A percentile compares a stretch with the other conserved stretches of the same genome.
phyloP scores from a whole-genome alignment of 108 stramenopile genomes.

The Schizochytrium sp. region DNA sequence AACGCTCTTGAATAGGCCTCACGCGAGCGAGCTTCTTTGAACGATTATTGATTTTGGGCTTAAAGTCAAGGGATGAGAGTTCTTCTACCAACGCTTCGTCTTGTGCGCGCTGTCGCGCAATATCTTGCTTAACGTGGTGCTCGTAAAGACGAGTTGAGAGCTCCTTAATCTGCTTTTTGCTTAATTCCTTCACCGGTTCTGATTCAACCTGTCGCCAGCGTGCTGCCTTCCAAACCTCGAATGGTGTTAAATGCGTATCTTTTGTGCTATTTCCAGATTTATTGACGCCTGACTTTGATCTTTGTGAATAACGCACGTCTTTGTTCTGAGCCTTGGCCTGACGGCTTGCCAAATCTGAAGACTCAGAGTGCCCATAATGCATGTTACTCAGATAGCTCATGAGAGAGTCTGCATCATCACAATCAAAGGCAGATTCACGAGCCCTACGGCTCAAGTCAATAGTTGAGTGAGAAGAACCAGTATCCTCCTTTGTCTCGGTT shows the following conservation, averaged over 20 bases:
- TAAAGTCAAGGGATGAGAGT: neutral
- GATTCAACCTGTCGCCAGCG: constrained; percentile 17
- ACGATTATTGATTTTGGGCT: constrained; percentile 41
- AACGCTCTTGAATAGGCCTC: constrained; percentile 35
- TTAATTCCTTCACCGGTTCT: neutral
- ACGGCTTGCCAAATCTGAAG: too few relatives aligned
- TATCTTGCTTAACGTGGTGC: neutral
- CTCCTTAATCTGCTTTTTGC: neutral
- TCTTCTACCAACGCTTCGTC: constrained; percentile 17
- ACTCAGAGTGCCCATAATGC: too few relatives aligned
- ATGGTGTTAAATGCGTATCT: constrained; percentile 3
- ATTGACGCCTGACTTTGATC: too few relatives aligned
- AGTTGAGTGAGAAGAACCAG: neutral
- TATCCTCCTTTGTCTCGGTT: neutral
- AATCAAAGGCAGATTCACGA: neutral
- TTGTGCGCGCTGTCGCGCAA: neutral
- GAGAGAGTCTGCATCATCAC: neutral
- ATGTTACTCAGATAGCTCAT: neutral
- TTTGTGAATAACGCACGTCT: too few relatives aligned
- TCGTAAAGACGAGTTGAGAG: neutral
- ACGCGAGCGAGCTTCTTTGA: constrained; percentile 19
- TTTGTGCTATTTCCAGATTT: neutral
- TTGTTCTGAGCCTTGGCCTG: too few relatives aligned
- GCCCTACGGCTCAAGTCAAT: neutral
- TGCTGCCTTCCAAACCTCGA: constrained; percentile 48